These are phyloP conservation scores for Solanum ossicruentum DNA, from an alignment of 257 asterid species.

Conservation along the genomic window DNA sequence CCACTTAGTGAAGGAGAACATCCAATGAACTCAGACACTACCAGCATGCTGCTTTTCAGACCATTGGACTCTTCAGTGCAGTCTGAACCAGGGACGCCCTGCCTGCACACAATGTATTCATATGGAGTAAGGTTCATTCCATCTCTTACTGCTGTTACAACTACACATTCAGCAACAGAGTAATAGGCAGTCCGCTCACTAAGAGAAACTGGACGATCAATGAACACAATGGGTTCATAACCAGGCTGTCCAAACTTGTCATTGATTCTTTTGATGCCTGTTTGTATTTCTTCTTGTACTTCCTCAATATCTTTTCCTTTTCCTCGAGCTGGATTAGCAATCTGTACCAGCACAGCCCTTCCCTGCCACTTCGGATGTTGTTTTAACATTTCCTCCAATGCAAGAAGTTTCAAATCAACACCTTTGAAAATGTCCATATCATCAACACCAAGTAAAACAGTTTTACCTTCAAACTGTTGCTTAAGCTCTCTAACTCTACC, in stretches of 20 bases:
- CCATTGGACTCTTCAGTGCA: slow-evolving; percentile 7
- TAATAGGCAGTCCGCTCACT: slow-evolving; percentile 33
- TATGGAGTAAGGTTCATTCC: slow-evolving; percentile 49
- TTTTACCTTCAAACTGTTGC: slow-evolving; percentile 32
- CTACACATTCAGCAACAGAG: slow-evolving; percentile 35
- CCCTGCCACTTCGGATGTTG: slow-evolving; percentile 40
- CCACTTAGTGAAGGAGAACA: slow-evolving; percentile 50
- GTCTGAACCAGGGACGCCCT: slow-evolving; percentile 22
- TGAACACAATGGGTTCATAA: slow-evolving; percentile 33
- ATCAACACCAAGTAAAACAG: slow-evolving; percentile 38
- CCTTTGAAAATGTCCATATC: slow-evolving; percentile 47
- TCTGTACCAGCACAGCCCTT: slow-evolving; percentile 34
- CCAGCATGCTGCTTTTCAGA: slow-evolving; percentile 33
- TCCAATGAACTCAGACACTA: slow-evolving; percentile 44
- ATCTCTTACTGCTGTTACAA: slow-evolving; percentile 42
- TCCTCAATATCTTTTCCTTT: slow-evolving; percentile 41
- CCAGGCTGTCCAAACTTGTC: slow-evolving; percentile 28
- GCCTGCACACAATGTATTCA: slow-evolving; percentile 31
- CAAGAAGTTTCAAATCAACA: slow-evolving; percentile 34
- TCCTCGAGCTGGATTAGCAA: slow-evolving; percentile 38
- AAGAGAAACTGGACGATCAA: slow-evolving; percentile 27
- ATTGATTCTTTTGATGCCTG: slow-evolving; percentile 27
- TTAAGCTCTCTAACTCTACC: slow-evolving; percentile 28
- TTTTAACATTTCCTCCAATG: slow-evolving; percentile 32
- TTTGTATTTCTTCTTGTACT: slow-evolving; percentile 25